A percentile compares a stretch with the other conserved stretches of the same genome.
These are phyloP conservation scores for Paraconiothyrium sp. DNA, from an alignment of 2,329 filamentous ascomycete genomes.

Conservation along the genomic window DNA sequence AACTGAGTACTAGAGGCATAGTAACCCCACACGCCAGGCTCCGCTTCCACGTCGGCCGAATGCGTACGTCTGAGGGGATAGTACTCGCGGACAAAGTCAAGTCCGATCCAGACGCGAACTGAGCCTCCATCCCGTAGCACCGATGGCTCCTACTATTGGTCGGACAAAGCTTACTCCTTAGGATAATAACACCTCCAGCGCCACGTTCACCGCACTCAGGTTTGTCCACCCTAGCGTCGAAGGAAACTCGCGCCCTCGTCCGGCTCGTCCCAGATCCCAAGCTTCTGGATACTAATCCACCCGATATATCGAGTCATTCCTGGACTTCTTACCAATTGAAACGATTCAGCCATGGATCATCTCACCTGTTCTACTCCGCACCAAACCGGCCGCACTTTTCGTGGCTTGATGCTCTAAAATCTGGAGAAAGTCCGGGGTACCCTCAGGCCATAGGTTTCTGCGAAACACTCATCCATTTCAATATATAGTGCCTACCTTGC, in stretches of 20 bases:
- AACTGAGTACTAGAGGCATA: not conserved
- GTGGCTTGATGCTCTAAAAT: constrained; percentile 10
- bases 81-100: constrained; percentile 6
- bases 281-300: not conserved
- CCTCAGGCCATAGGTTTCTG: constrained; percentile 22
- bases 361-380: not conserved
- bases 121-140: not conserved
- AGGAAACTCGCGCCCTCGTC: not conserved
- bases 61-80: not conserved
- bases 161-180: not conserved
- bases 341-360: not conserved
- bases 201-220: not conserved
- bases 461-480: constrained; percentile 29
- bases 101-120: not conserved
- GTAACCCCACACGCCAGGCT: not conserved
- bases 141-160: not conserved
- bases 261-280: not conserved
- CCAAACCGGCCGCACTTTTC: constrained; percentile 2
- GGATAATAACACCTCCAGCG: not conserved
- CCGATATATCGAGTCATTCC: not conserved
- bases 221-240: not conserved
- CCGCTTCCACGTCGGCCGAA: not conserved
- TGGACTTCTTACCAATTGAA: not conserved
- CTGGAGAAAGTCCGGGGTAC: constrained; percentile 37
- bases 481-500: constrained; percentile 23